Percentiles rank a stretch among this genome's conserved stretches.
Evolutionary conservation across 176 grass and related monocot genomes (phyloP).

Genomic region (Rhynchospora breviuscula): DNA sequence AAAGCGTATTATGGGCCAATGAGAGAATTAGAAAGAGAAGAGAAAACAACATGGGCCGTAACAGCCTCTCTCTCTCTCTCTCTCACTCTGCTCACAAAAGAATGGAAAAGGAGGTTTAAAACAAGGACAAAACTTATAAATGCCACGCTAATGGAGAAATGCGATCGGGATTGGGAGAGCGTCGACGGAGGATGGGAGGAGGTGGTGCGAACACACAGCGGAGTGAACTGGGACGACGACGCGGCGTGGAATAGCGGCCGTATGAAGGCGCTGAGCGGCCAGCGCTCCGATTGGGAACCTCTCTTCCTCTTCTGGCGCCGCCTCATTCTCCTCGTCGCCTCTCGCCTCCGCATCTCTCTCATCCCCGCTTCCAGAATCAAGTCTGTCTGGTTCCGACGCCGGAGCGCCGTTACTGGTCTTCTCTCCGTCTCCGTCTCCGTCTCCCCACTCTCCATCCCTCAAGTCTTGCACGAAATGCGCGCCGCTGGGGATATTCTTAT

Average conservation of each 20-base stretch:
- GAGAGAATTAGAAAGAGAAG: too few species aligned
- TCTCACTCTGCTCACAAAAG: too few species aligned
- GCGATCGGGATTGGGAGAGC: background rate
- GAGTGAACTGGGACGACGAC: background rate
- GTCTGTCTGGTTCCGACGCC: background rate
- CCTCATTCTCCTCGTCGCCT: background rate
- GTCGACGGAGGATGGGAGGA: conserved; percentile 3
- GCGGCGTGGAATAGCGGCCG: background rate
- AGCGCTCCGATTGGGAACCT: conserved; percentile 18
- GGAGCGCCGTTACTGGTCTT: background rate
- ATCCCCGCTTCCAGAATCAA: conserved; percentile 1
- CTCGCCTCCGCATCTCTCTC: background rate
- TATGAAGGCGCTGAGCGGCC: conserved; percentile 20
- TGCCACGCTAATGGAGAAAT: background rate
- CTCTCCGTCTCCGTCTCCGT: background rate
- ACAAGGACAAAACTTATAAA: background rate
- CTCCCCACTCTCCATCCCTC: background rate
- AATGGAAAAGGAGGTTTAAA: too few species aligned
- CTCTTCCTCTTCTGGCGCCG: conserved; percentile 21
- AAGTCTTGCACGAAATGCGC: background rate
- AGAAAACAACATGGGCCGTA: too few species aligned
- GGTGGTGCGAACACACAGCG: background rate
- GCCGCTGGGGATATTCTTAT: background rate
- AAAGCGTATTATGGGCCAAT: too few species aligned
- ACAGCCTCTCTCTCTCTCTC: too few species aligned